Percentiles rank a stretch among this genome's conserved stretches.
Evolutionary conservation across 2,329 filamentous ascomycete genomes (phyloP).

Genomic region (Venturia effusa): DNA sequence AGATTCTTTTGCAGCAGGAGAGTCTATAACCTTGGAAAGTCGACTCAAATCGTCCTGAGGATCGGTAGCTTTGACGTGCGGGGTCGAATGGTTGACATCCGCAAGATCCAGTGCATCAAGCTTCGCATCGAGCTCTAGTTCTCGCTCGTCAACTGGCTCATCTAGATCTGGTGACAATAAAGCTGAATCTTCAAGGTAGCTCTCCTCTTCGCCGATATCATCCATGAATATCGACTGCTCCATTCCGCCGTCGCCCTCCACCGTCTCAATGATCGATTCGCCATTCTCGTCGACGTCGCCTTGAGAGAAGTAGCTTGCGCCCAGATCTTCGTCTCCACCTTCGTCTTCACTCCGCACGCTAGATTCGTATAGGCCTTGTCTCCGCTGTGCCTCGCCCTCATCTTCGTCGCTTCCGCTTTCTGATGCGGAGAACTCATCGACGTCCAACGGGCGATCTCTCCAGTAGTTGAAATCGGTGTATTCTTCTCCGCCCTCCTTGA

Average conservation of each 20-base stretch:
- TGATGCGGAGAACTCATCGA: slow-evolving; percentile 81
- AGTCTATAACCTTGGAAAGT: slow-evolving; percentile 6
- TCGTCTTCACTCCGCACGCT: slow-evolving; percentile 6
- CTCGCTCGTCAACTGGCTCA: slow-evolving; percentile 10
- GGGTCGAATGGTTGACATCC: background rate
- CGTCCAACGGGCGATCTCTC: slow-evolving; percentile 71
- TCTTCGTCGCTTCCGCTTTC: slow-evolving; percentile 36
- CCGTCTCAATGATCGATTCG: slow-evolving; percentile 2
- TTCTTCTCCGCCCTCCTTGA: slow-evolving; percentile 82
- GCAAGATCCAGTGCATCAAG: slow-evolving; percentile 10
- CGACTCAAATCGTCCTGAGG: slow-evolving; percentile 7
- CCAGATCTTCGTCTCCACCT: slow-evolving; percentile 8
- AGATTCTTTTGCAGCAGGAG: background rate
- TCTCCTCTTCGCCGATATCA: slow-evolving; percentile 10
- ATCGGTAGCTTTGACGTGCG: slow-evolving; percentile 1
- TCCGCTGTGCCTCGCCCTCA: slow-evolving; percentile 3
- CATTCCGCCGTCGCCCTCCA: background rate
- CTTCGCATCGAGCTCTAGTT: background rate
- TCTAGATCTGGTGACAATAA: background rate
- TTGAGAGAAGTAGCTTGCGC: slow-evolving; percentile 13
- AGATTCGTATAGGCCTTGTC: background rate
- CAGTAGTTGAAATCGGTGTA: slow-evolving; percentile 98
- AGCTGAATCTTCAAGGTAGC: slow-evolving; percentile 10
- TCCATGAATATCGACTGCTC: slow-evolving; percentile 6
- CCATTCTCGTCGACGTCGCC: background rate